phyloP scores from a whole-genome alignment of 352 stramenopile genomes.

The Elongisporangium undulatum region DNA sequence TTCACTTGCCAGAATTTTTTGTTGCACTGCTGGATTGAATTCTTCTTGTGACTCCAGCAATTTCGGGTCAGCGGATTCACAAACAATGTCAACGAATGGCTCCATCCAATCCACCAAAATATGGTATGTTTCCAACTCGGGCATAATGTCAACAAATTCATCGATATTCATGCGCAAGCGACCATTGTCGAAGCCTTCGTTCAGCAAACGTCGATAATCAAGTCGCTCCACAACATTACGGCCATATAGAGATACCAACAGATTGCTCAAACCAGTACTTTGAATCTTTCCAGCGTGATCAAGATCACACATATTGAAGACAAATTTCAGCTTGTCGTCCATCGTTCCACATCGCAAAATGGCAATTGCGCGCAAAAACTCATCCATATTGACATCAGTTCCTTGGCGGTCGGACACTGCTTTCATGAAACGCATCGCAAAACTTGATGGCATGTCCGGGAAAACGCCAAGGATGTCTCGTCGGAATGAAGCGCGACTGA shows the following conservation, averaged over 20 bases:
- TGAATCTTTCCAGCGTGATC: slow-evolving; percentile 85
- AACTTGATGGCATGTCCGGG: slow-evolving; percentile 85
- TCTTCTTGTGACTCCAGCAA: slow-evolving; percentile 85
- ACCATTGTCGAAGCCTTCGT: slow-evolving; percentile 79
- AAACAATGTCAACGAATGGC: slow-evolving; percentile 82
- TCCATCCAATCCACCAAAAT: slow-evolving; percentile 83
- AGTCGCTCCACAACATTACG: slow-evolving; percentile 66
- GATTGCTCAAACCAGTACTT: slow-evolving; percentile 82
- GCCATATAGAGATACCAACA: slow-evolving; percentile 77
- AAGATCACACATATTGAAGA: slow-evolving; percentile 88
- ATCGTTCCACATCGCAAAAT: slow-evolving; percentile 70
- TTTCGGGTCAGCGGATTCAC: slow-evolving; percentile 70
- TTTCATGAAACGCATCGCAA: slow-evolving; percentile 88
- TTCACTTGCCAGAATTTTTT: slow-evolving; percentile 84
- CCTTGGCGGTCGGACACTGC: slow-evolving; percentile 78
- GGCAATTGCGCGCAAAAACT: slow-evolving; percentile 77
- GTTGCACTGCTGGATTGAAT: slow-evolving; percentile 84
- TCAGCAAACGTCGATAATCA: slow-evolving; percentile 73
- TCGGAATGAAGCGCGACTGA: slow-evolving; percentile 80
- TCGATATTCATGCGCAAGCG: slow-evolving; percentile 68
- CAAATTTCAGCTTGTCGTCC: slow-evolving; percentile 74
- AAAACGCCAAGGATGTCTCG: slow-evolving; percentile 87
- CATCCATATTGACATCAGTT: slow-evolving; percentile 86
- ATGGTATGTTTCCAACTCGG: slow-evolving; percentile 38
- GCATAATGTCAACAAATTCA: slow-evolving; percentile 66